These are phyloP conservation scores for Phylloporus sp. DNA, from an alignment of 768 basidiomycete species.

Conservation along the genomic window DNA sequence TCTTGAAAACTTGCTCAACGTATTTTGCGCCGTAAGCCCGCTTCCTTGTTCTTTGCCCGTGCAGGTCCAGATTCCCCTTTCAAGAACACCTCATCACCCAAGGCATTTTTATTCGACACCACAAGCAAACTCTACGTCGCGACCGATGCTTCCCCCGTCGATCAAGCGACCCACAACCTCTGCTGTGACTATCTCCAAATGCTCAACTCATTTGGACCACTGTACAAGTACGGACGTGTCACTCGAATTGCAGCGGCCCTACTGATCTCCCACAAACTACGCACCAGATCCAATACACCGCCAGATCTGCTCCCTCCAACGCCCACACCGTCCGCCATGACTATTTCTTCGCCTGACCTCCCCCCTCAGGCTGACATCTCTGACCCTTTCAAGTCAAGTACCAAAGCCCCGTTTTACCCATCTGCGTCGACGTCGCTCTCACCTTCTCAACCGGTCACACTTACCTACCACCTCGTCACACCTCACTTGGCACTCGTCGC, in stretches of 20 bases:
- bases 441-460: slow-evolving; percentile 57
- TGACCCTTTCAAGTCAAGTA: slow-evolving; percentile 12
- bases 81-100: slow-evolving; percentile 88
- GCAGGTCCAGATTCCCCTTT: neutral
- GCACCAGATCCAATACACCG: slow-evolving; percentile 20
- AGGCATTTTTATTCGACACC: slow-evolving; percentile 90
- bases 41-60: neutral
- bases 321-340: slow-evolving; percentile 6
- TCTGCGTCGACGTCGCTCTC: slow-evolving; percentile 61
- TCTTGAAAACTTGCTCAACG: slow-evolving; percentile 82
- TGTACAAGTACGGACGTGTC: slow-evolving; percentile 68
- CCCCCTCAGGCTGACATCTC: neutral
- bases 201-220: slow-evolving; percentile 76
- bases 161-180: slow-evolving; percentile 79
- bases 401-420: slow-evolving; percentile 58
- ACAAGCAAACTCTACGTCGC: slow-evolving; percentile 85
- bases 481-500: slow-evolving; percentile 66
- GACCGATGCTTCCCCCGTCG: slow-evolving; percentile 88
- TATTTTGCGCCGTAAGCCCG: slow-evolving; percentile 65
- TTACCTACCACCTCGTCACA: slow-evolving; percentile 80
- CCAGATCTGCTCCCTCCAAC: slow-evolving; percentile 3
- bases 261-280: slow-evolving; percentile 6
- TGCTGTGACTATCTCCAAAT: slow-evolving; percentile 90
- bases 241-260: neutral
- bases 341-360: neutral